phyloP scores from a whole-genome alignment of 768 basidiomycete species.

The Melanogaster broomeanus region DNA sequence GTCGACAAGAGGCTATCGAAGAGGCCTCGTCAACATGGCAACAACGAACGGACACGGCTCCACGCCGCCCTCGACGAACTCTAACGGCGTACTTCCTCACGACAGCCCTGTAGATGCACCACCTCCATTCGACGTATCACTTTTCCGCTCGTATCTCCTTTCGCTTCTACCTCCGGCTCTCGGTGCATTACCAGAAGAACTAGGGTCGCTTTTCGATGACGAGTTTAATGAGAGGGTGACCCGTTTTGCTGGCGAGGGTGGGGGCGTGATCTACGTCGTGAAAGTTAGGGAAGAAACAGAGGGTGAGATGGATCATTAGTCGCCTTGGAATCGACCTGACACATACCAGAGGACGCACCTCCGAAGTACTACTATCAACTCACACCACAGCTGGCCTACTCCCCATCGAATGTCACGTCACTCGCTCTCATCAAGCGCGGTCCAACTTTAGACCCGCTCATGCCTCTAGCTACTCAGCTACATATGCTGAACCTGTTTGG shows the following conservation, averaged over 20 bases:
- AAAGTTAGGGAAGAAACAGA: constrained; percentile 76
- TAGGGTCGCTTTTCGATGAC: constrained; percentile 69
- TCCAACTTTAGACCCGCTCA: constrained; percentile 75
- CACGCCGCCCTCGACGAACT: constrained; percentile 28
- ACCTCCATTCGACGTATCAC: constrained; percentile 60
- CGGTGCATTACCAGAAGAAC: constrained; percentile 66
- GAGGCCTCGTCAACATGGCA: constrained; percentile 13
- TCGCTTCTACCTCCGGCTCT: constrained; percentile 78
- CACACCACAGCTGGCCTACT: constrained; percentile 75
- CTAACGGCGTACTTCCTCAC: constrained; percentile 27
- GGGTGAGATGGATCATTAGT: constrained; percentile 46
- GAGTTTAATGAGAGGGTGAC: constrained; percentile 75
- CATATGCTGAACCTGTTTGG: constrained; percentile 93
- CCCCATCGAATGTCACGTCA: constrained; percentile 77
- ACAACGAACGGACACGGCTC: constrained; percentile 23
- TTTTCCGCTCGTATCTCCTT: constrained; percentile 72
- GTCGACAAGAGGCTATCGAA: constrained; percentile 17
- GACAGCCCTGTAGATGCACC: constrained; percentile 40
- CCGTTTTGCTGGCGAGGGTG: constrained; percentile 74
- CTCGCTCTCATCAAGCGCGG: constrained; percentile 95
- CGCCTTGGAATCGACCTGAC: constrained; percentile 7
- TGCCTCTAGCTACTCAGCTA: constrained; percentile 80
- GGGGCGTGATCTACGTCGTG: constrained; percentile 79
- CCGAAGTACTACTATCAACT: constrained; percentile 68
- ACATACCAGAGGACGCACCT: constrained; percentile 58